Evolutionary conservation across 2,329 filamentous ascomycete genomes (phyloP).

Genomic region (Talaromyces sp.): DNA sequence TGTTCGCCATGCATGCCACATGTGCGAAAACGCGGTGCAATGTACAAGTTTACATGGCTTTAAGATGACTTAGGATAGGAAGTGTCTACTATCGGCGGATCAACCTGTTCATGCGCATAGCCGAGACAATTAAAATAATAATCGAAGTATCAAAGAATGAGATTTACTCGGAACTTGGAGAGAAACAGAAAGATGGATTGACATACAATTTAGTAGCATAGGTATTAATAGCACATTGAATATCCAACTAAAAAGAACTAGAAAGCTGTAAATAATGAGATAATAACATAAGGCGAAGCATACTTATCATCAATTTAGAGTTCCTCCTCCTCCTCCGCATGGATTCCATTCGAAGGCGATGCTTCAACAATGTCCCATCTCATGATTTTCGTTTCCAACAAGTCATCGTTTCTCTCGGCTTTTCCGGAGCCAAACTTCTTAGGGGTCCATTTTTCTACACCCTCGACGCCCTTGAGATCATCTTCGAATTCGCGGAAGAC

Average conservation of each 20-base stretch:
- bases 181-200: not conserved
- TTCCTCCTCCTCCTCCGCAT: conserved; percentile 23
- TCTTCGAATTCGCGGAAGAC: conserved; percentile 41
- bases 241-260: not conserved
- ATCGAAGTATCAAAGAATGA: too few relatives aligned
- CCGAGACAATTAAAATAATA: not conserved
- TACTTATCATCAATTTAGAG: conserved; percentile 15
- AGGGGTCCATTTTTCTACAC: conserved; percentile 48
- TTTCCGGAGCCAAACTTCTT: conserved; percentile 47
- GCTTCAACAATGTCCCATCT: conserved; percentile 26
- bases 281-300: not conserved
- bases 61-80: not conserved
- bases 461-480: conserved; percentile 42
- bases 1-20: too few relatives aligned
- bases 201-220: not conserved
- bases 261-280: not conserved
- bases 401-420: conserved; percentile 41
- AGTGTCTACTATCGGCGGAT: not conserved
- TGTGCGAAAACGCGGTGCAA: too few relatives aligned
- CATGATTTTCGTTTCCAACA: conserved; percentile 23
- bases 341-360: conserved; percentile 17
- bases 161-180: too few relatives aligned
- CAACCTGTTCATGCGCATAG: not conserved
- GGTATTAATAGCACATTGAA: not conserved
- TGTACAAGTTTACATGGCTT: not conserved